A percentile compares a stretch with the other conserved stretches of the same genome.
These are phyloP conservation scores for Diaporthe amygdali DNA, from an alignment of 2,329 filamentous ascomycete genomes.

Conservation along the genomic window DNA sequence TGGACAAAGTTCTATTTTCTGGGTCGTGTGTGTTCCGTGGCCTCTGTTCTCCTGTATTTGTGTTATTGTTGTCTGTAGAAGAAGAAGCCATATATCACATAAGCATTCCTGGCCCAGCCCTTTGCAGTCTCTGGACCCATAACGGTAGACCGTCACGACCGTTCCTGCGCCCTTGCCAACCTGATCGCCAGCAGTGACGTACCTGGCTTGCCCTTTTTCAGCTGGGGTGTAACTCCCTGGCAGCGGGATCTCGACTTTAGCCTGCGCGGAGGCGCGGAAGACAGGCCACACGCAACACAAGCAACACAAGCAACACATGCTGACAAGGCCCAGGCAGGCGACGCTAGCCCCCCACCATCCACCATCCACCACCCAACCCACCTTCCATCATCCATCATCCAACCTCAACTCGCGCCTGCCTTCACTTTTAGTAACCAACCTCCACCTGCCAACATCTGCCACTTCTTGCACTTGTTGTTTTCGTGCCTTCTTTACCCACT, in stretches of 20 bases:
- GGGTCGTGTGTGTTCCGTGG: no score
- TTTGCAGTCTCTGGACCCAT: background rate
- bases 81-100: background rate
- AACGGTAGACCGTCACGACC: no score
- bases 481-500: no score
- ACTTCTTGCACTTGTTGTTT: background rate
- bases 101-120: background rate
- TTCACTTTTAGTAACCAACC: background rate
- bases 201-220: background rate
- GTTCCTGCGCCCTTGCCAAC: background rate
- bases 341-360: background rate
- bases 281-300: background rate
- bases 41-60: background rate
- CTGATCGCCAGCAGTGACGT: conserved; percentile 4
- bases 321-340: background rate
- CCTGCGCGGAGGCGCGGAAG: background rate
- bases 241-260: conserved; percentile 5
- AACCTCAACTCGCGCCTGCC: background rate
- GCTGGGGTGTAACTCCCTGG: conserved; percentile 5
- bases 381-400: background rate
- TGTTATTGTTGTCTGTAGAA: background rate
- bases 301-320: background rate
- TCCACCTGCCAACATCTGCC: background rate
- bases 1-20: background rate
- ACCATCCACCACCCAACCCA: background rate